These are phyloP conservation scores for Aspergillus neotritici DNA, from an alignment of 2,329 filamentous ascomycete genomes.

Conservation along the genomic window DNA sequence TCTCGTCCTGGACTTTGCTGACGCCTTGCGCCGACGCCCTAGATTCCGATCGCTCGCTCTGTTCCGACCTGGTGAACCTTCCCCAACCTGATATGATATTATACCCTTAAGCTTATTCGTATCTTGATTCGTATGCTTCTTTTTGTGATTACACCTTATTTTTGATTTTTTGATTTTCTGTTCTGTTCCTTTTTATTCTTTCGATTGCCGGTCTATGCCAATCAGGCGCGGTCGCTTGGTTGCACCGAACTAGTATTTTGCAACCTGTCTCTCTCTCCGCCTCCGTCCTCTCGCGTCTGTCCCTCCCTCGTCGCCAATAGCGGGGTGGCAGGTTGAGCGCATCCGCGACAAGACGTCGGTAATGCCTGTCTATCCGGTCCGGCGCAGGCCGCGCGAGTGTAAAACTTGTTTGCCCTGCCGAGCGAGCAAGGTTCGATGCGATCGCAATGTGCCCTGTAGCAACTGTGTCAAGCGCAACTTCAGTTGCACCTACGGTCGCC, in stretches of 20 bases:
- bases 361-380: constrained; percentile 33
- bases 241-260: not conserved
- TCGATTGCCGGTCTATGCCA: not conserved
- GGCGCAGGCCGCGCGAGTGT: constrained; percentile 33
- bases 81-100: no score
- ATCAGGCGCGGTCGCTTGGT: not conserved
- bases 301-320: constrained; percentile 8
- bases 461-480: constrained; percentile 40
- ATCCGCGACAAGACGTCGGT: constrained; percentile 1
- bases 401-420: constrained; percentile 48
- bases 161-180: not conserved
- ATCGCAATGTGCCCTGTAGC: constrained; percentile 37
- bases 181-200: not conserved
- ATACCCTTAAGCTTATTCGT: no score
- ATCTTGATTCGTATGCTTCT: no score
- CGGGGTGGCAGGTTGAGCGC: constrained; percentile 15
- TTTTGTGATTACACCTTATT: no score
- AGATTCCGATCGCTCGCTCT: no score
- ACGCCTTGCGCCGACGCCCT: no score
- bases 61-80: no score
- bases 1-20: no score
- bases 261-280: constrained; percentile 1
- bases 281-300: constrained; percentile 2
- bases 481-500: constrained; percentile 34
- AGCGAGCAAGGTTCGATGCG: constrained; percentile 46